A percentile compares a stretch with the other conserved stretches of the same genome.
These are phyloP conservation scores for Kwoniella heveanensis DNA, from an alignment of 768 basidiomycete species.

Conservation along the genomic window DNA sequence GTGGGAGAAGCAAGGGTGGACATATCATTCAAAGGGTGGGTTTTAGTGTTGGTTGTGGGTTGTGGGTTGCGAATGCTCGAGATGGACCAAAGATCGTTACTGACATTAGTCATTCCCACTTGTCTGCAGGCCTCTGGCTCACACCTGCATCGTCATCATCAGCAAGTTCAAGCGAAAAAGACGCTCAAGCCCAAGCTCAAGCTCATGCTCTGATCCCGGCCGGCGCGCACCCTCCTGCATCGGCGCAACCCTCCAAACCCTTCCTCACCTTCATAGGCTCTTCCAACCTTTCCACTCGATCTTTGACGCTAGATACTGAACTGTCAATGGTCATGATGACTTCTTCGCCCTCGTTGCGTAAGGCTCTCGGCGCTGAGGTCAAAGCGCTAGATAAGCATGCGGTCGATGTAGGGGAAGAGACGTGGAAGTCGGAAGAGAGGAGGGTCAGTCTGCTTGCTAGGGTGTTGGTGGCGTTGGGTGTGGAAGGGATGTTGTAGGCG, in stretches of 20 bases:
- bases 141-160: neutral
- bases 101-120: neutral
- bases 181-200: too few species aligned
- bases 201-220: too few species aligned
- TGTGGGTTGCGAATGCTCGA: too few species aligned
- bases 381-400: slow-evolving; percentile 47
- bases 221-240: neutral
- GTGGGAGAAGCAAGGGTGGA: slow-evolving; percentile 89
- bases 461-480: slow-evolving; percentile 51
- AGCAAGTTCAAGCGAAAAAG: slow-evolving; percentile 1
- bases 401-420: slow-evolving; percentile 48
- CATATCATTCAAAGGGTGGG: slow-evolving; percentile 96
- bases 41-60: neutral
- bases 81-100: neutral
- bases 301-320: slow-evolving; percentile 86
- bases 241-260: slow-evolving; percentile 57
- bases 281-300: slow-evolving; percentile 90
- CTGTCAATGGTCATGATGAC: slow-evolving; percentile 82
- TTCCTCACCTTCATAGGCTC: slow-evolving; percentile 85
- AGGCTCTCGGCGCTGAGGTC: slow-evolving; percentile 54
- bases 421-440: slow-evolving; percentile 52
- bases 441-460: slow-evolving; percentile 50
- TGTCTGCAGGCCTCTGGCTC: slow-evolving; percentile 85
- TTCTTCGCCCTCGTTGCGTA: slow-evolving; percentile 60
- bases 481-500: slow-evolving; percentile 36